These are phyloP conservation scores for Coccinonectria pachysandricola DNA, from an alignment of 2,329 filamentous ascomycete species.

Conservation along the genomic window DNA sequence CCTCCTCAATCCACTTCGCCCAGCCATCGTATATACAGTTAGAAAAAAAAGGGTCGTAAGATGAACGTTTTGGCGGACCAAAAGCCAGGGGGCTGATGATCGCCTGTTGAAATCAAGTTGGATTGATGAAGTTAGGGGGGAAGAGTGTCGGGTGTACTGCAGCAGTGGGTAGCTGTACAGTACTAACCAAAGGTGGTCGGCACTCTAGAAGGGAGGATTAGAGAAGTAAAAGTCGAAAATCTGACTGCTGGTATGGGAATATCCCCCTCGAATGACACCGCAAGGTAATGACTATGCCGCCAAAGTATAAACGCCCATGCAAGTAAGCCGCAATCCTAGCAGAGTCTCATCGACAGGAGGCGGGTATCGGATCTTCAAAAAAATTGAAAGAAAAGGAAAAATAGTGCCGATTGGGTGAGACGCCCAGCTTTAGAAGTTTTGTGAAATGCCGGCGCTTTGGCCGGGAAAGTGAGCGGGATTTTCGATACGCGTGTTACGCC, in stretches of 20 bases:
- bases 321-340: conserved; percentile 17
- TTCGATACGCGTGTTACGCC: conserved; percentile 91
- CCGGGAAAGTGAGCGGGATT: conserved; percentile 81
- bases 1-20: too few relatives aligned
- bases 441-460: conserved; percentile 88
- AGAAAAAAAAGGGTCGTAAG: too few relatives aligned
- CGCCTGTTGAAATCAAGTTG: too few relatives aligned
- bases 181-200: too few relatives aligned
- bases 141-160: too few relatives aligned
- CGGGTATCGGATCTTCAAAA: conserved; percentile 19
- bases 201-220: conserved; percentile 9
- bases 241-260: too few relatives aligned
- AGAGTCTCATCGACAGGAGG: conserved; percentile 18
- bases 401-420: conserved; percentile 1
- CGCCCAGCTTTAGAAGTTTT: conserved; percentile 67
- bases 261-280: conserved; percentile 3
- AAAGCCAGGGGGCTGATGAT: too few relatives aligned
- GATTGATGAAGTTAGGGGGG: too few relatives aligned
- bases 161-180: too few relatives aligned
- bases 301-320: conserved; percentile 11
- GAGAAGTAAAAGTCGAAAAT: conserved; percentile 2
- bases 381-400: conserved; percentile 11
- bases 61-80: too few relatives aligned
- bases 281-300: conserved; percentile 10
- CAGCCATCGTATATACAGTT: too few relatives aligned